phyloP scores from a whole-genome alignment of 2,329 filamentous ascomycete genomes.

The Trichoderma arundinaceum region DNA sequence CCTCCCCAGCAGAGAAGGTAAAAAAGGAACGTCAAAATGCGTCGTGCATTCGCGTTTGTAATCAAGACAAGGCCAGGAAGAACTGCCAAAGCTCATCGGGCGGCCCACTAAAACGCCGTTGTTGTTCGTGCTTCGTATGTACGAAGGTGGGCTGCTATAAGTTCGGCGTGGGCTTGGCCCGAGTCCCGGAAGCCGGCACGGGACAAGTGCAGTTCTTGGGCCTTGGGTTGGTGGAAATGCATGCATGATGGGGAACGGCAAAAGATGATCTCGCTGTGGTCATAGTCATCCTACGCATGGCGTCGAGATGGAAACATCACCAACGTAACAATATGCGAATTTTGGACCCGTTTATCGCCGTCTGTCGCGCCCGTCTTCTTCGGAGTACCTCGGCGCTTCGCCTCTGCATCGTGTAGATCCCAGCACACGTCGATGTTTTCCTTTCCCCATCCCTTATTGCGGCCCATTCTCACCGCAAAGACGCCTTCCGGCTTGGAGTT shows the following conservation, averaged over 20 bases:
- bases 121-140: constrained; percentile 26
- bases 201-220: constrained; percentile 8
- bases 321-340: not conserved
- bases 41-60: constrained; percentile 15
- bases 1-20: constrained; percentile 13
- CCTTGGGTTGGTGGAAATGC: not conserved
- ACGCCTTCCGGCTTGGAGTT: constrained; percentile 21
- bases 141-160: constrained; percentile 15
- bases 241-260: not conserved
- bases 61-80: not conserved
- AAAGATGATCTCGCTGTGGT: not conserved
- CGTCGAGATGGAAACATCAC: not conserved
- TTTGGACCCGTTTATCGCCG: constrained; percentile 23
- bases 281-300: not conserved
- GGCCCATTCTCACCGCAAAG: constrained; percentile 19
- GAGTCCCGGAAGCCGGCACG: constrained; percentile 27
- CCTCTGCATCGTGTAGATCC: not conserved
- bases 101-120: constrained; percentile 18
- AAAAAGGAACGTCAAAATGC: constrained; percentile 6
- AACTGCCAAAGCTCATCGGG: constrained; percentile 18
- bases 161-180: constrained; percentile 22
- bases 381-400: not conserved
- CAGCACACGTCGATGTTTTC: not conserved
- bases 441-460: not conserved
- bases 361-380: not conserved